A percentile compares a stretch with the other conserved stretches of the same genome.
Evolutionary conservation across 129 eudicot genomes (phyloP).

Genomic region (Chrysanthemum seticuspe): DNA sequence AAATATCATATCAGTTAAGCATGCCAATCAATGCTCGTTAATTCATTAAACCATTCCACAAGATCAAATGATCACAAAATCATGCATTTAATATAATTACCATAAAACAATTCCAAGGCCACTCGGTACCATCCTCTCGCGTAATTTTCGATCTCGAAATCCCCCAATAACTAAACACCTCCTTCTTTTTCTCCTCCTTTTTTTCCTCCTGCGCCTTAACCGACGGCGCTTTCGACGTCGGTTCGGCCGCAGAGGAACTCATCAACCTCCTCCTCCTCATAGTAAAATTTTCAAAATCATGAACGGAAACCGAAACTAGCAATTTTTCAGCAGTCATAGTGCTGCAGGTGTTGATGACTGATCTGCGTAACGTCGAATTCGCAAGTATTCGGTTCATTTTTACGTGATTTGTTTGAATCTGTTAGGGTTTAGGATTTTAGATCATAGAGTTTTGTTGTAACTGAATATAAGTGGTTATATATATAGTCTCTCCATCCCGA

Average conservation of each 20-base stretch:
- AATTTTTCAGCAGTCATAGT: conserved; percentile 11
- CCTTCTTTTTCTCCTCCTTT: conserved; percentile 40
- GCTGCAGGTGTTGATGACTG: conserved; percentile 37
- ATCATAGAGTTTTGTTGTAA: conserved; percentile 13
- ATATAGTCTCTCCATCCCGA: too few species aligned
- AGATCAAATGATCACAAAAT: neutral
- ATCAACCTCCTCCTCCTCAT: conserved; percentile 55
- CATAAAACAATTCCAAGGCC: conserved; percentile 99
- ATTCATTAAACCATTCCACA: neutral
- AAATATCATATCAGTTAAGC: too few species aligned
- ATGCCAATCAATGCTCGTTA: neutral
- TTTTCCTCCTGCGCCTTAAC: conserved; percentile 31
- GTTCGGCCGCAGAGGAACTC: conserved; percentile 39
- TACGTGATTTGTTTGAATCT: neutral
- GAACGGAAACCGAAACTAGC: conserved; percentile 30
- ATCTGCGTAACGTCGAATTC: conserved; percentile 43
- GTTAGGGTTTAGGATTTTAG: conserved; percentile 14
- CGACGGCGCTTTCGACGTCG: conserved; percentile 32
- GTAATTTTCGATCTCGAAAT: conserved; percentile 49
- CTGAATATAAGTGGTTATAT: too few species aligned
- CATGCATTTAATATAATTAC: conserved; percentile 24
- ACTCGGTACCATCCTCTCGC: conserved; percentile 77
- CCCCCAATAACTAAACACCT: conserved; percentile 79
- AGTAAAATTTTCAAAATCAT: conserved; percentile 22
- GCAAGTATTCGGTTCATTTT: conserved; percentile 59